Percentiles rank a stretch among this genome's conserved stretches.
These are phyloP conservation scores for Alternaria alternata DNA, from an alignment of 2,329 filamentous ascomycete genomes.

Conservation along the genomic window DNA sequence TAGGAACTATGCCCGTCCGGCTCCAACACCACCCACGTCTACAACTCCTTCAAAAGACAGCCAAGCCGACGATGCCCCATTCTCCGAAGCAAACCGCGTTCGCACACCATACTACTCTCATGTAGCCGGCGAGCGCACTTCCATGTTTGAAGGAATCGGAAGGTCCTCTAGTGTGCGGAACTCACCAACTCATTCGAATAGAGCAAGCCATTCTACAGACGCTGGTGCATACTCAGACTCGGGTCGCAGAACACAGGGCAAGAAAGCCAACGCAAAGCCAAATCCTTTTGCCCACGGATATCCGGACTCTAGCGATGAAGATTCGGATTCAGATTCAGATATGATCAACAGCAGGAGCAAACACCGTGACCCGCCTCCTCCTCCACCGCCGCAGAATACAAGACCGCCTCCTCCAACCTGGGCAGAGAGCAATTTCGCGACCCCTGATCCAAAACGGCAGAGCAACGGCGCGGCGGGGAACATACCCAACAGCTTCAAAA, in stretches of 20 bases:
- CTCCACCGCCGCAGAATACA: constrained; percentile 24
- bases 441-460: constrained; percentile 27
- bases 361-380: constrained; percentile 21
- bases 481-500: constrained; percentile 49
- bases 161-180: constrained; percentile 64
- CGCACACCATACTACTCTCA: constrained; percentile 63
- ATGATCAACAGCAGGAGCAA: constrained; percentile 25
- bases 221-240: constrained; percentile 43
- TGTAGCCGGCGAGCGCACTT: constrained; percentile 64
- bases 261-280: constrained; percentile 33
- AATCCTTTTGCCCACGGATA: constrained; percentile 41
- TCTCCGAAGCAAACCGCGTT: constrained; percentile 57
- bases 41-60: constrained; percentile 32
- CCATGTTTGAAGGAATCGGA: constrained; percentile 61
- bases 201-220: constrained; percentile 34
- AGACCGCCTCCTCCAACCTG: constrained; percentile 30
- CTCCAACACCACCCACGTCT: constrained; percentile 39
- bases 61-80: constrained; percentile 44
- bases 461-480: constrained; percentile 26
- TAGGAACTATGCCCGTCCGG: constrained; percentile 46
- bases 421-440: constrained; percentile 24
- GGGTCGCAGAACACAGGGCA: constrained; percentile 37
- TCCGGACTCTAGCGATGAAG: constrained; percentile 41
- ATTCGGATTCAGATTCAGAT: constrained; percentile 37
- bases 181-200: constrained; percentile 49